A percentile compares a stretch with the other conserved stretches of the same genome.
Conservation (phyloP, 2,329 filamentous ascomycete species). For the Ascochyta rabiei region DNA sequence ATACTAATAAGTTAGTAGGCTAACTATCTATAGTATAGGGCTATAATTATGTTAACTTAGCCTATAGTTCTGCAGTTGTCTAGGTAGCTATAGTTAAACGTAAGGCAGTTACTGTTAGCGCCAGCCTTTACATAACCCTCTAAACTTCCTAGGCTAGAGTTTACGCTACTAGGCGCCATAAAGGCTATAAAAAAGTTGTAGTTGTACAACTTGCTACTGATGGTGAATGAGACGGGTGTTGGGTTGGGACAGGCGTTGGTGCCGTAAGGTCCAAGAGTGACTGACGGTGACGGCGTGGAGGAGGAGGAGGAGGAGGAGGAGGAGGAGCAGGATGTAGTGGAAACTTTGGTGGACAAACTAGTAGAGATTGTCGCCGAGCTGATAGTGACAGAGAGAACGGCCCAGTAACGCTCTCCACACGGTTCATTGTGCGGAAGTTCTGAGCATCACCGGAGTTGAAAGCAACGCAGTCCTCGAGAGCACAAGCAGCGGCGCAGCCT, state of each 20-base stretch:
- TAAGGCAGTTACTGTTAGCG: background rate
- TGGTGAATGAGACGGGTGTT: background rate
- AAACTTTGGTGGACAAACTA: background rate
- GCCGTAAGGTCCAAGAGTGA: background rate
- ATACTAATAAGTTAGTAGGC: background rate
- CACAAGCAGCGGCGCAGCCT: background rate
- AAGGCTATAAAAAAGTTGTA: background rate
- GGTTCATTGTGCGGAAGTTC: background rate
- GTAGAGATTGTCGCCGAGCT: background rate
- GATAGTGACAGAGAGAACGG: background rate
- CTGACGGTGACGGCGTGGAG: background rate
- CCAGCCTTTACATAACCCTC: background rate
- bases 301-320: background rate
- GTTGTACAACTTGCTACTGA: constrained; percentile 1
- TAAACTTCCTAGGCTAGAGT: background rate
- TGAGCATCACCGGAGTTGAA: background rate
- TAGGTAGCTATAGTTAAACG: background rate
- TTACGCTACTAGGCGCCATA: background rate
- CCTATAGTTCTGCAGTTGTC: background rate
- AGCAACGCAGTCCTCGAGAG: background rate
- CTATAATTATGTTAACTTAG: background rate
- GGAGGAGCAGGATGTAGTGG: background rate
- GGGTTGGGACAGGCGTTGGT: constrained; percentile 3
- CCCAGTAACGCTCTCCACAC: background rate
- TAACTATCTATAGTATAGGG: background rate